Evolutionary conservation across 192 early-diverging fungal species (phyloP).

Genomic region (Dispira parvispora): DNA sequence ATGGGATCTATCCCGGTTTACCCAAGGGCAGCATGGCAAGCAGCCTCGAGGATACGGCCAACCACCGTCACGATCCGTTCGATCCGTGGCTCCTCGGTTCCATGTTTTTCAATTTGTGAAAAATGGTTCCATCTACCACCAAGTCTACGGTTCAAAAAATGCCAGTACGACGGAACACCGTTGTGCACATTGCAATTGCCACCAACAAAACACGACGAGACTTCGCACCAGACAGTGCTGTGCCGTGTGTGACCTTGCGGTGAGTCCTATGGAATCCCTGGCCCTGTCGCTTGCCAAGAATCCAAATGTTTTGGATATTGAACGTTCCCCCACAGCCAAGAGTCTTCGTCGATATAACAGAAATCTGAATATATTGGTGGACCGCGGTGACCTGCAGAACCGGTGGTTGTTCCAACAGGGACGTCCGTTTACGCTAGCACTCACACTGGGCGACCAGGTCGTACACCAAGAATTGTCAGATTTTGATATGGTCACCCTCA

Average conservation of each 20-base stretch:
- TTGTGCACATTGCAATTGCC: neutral
- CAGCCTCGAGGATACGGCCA: neutral
- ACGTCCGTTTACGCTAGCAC: neutral
- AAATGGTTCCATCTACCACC: constrained; percentile 7
- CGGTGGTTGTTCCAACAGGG: neutral
- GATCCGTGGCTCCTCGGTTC: neutral
- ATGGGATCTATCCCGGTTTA: neutral
- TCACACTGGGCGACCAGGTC: neutral
- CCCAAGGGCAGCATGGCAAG: neutral
- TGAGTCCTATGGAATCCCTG: neutral
- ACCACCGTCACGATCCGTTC: neutral
- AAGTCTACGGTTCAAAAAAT: neutral
- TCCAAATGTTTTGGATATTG: neutral
- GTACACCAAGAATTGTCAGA: neutral
- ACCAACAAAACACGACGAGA: neutral
- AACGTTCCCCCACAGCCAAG: neutral
- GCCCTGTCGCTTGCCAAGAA: neutral
- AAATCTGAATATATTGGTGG: neutral
- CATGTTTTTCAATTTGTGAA: constrained; percentile 7
- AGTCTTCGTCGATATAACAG: neutral
- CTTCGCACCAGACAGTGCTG: neutral
- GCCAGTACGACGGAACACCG: neutral
- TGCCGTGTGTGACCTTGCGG: neutral
- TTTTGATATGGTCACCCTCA: neutral
- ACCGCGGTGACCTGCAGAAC: constrained; percentile 1